Conservation (phyloP, 2,329 filamentous ascomycete genomes). For the Alternaria ethzedia region DNA sequence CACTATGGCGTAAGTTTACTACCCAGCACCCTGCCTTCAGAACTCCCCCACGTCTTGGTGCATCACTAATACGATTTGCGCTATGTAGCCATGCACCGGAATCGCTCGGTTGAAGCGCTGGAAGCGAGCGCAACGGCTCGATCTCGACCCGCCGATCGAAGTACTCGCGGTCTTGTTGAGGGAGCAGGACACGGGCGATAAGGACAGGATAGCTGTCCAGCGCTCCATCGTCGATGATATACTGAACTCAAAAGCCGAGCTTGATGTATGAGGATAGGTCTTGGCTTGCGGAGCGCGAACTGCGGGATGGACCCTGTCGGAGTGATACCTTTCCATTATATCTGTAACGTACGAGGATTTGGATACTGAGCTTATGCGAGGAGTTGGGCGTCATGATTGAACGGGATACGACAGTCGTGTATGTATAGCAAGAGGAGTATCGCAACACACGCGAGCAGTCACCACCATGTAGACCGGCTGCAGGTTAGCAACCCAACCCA, state of each 20-base stretch:
- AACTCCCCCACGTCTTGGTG: conserved; percentile 31
- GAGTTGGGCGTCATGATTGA: conserved; percentile 1
- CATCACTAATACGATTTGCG: conserved; percentile 19
- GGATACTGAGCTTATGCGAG: background rate
- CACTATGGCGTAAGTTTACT: conserved; percentile 81
- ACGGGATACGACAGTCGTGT: background rate
- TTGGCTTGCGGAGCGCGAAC: background rate
- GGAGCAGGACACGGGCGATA: conserved; percentile 62
- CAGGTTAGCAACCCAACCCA: background rate
- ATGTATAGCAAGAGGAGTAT: background rate
- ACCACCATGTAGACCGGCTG: background rate
- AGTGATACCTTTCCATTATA: background rate
- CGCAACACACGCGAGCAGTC: conserved; percentile 11
- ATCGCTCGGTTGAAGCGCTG: conserved; percentile 82
- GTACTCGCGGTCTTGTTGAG: conserved; percentile 84
- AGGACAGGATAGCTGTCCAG: conserved; percentile 62
- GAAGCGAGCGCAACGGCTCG: conserved; percentile 82
- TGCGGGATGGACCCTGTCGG: background rate
- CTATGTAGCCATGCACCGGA: conserved; percentile 82
- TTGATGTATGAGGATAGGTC: conserved; percentile 32
- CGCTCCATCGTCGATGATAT: conserved; percentile 76
- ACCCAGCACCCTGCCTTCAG: background rate
- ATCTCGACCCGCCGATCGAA: conserved; percentile 86
- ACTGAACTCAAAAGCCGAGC: conserved; percentile 57
- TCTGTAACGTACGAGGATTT: background rate